Base-by-base conservation (phyloP, 164 flowering plant species). In the Umbellularia californica region DNA sequence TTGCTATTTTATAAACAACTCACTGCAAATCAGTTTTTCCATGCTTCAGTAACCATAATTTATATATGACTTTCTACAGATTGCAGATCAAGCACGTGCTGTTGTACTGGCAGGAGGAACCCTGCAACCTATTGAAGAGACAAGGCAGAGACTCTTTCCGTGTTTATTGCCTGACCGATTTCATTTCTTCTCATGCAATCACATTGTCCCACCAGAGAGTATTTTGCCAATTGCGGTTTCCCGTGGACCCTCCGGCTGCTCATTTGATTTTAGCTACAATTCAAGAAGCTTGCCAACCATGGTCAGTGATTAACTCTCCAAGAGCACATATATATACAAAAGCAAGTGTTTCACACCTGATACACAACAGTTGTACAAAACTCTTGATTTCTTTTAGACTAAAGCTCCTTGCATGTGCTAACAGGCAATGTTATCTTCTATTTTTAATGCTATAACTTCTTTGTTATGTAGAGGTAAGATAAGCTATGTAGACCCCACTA, bases 41-140 rank as follows among this genome's bases (percentile, higher is more conserved):
- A 3, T 17, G 20, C 13, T 15, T 69, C n/a, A 11, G 20, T 27
- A 62, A 58, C 52, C 24, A 35, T 15, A 68, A 69, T 35, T 68
- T 50, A 30, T 27, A 25, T 25, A 30, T 72, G 25, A 30, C 15
- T 60, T 70, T 79, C 24, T 82, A 65, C 79, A 96, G 99, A 82
- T 96, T 74, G 78, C 83, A 50, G 85, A 88, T 78, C 86, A 92
- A 87, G 94, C 97, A 68, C 99, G 87, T 84, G 97, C 99, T 72
- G 92, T 96, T 71, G 79, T 96, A 62, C 80, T 96, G 78, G 97
- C 97, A 13, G 98, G 99, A 20, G 99, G 98, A 28, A 96, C 99
- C 69, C 84, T 96, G 80, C 97, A 92, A 79, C 99, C 99, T 30
- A 85, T 94, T 65, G 98, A 92, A 82, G 98, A 94, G 81, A 94